phyloP scores from a whole-genome alignment of 768 basidiomycete species.

The Trametes sanguinea region DNA sequence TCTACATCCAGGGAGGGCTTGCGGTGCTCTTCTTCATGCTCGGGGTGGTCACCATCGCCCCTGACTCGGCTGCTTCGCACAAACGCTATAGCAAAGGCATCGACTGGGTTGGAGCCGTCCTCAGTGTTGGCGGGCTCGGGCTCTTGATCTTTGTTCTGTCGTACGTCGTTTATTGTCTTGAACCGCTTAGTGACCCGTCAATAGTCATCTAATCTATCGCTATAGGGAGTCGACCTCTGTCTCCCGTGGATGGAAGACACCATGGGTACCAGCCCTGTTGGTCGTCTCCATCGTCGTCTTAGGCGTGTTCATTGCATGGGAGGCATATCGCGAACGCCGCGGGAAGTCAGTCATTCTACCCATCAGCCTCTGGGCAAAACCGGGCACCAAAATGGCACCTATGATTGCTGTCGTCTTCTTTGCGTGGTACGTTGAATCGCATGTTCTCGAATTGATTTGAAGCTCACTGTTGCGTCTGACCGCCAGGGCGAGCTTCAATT shows the following conservation, averaged over 20 bases:
- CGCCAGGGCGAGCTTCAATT: constrained; percentile 31
- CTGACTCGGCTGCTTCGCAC: constrained; percentile 10
- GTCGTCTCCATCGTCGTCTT: constrained; percentile 33
- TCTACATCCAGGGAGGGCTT: constrained; percentile 38
- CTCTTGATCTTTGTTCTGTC: constrained; percentile 38
- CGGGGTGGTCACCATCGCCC: constrained; percentile 28
- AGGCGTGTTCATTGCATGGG: constrained; percentile 32
- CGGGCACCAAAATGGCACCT: constrained; percentile 33
- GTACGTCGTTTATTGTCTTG: constrained; percentile 17
- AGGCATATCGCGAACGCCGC: constrained; percentile 32
- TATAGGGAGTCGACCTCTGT: constrained; percentile 35
- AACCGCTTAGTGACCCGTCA: too few relatives aligned
- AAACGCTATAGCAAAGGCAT: constrained; percentile 35
- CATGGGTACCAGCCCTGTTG: constrained; percentile 35
- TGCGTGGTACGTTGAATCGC: constrained; percentile 29
- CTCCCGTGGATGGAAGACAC: constrained; percentile 36
- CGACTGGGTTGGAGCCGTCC: constrained; percentile 38
- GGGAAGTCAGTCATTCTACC: constrained; percentile 35
- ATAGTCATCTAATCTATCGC: too few relatives aligned
- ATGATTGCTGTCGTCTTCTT: constrained; percentile 36
- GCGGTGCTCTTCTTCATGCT: constrained; percentile 30
- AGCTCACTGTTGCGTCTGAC: too few relatives aligned
- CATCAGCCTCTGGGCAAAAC: constrained; percentile 36
- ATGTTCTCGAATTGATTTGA: too few relatives aligned
- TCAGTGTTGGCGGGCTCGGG: constrained; percentile 37